phyloP scores from a whole-genome alignment of 2,329 filamentous ascomycete species.

The Trichoderma lentiforme region DNA sequence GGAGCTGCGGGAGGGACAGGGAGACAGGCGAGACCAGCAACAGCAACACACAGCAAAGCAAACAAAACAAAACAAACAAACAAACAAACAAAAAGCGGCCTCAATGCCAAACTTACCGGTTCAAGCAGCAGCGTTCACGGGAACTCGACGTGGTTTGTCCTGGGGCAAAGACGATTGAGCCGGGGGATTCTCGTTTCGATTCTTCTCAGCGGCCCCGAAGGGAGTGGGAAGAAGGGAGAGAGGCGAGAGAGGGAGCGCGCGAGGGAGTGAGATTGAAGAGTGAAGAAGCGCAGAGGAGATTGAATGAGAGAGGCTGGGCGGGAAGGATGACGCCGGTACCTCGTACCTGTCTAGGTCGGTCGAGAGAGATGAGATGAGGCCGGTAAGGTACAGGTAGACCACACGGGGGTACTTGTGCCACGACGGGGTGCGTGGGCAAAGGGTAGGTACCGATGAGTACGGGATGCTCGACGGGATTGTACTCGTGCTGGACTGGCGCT shows the following conservation, averaged over 20 bases:
- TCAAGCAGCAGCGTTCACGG: not conserved
- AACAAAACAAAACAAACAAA: not conserved
- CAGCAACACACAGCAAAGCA: not conserved
- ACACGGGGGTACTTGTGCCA: not conserved
- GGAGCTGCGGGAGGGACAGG: conserved; percentile 9
- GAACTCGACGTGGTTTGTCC: not conserved
- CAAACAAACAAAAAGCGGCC: not conserved
- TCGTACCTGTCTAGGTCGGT: not conserved
- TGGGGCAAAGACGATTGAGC: not conserved
- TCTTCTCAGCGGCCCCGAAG: conserved; percentile 16
- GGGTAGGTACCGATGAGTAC: not conserved
- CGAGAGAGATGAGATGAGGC: not conserved
- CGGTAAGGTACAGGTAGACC: not conserved
- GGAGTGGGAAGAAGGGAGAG: not conserved
- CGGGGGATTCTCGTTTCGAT: not conserved
- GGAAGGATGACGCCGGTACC: conserved; percentile 13
- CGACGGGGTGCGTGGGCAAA: not conserved
- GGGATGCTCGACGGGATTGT: not conserved
- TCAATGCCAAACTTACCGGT: not conserved
- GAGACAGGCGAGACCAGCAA: not conserved
- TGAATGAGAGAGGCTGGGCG: conserved; percentile 10
- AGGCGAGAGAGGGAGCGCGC: not conserved
- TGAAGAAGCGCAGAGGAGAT: conserved; percentile 1
- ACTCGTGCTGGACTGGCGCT: not conserved
- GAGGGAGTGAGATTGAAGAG: conserved; percentile 14